Evolutionary conservation across 345 rosid species (phyloP).

Genomic region (Firmiana major): DNA sequence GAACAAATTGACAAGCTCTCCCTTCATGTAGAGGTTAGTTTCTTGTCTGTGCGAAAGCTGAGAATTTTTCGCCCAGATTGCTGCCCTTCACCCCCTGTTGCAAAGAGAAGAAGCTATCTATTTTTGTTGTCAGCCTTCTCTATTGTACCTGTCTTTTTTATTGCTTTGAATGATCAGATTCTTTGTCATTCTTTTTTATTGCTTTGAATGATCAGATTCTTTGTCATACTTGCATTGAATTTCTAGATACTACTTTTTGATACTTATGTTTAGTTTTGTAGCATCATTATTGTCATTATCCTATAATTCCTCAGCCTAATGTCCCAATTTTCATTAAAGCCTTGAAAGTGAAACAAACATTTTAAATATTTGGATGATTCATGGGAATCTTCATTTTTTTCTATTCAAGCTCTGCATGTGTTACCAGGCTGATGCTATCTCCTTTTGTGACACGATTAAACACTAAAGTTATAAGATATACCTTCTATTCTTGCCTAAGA

Average conservation of each 20-base stretch:
- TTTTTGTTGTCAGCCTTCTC: neutral
- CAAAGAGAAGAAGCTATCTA: neutral
- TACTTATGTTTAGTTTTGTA: neutral
- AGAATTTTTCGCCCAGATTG: neutral
- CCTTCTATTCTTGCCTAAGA: neutral
- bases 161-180: neutral
- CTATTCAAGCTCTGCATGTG: neutral
- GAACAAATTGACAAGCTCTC: slow-evolving; percentile 99
- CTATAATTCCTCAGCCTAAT: neutral
- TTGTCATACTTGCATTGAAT: neutral
- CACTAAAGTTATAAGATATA: neutral
- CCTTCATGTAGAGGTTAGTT: slow-evolving; percentile 93
- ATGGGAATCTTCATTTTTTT: neutral
- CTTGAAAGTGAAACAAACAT: neutral
- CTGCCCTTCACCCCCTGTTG: neutral
- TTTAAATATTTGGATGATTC: neutral
- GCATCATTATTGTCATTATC: neutral
- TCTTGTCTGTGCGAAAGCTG: neutral
- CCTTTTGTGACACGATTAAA: neutral
- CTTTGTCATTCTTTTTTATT: neutral
- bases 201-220: neutral
- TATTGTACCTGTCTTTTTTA: neutral
- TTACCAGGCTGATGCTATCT: neutral
- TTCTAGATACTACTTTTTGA: neutral
- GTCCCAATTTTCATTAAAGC: neutral